Conservation (phyloP, 2,329 filamentous ascomycete species). For the Xylariaceae sp. region DNA sequence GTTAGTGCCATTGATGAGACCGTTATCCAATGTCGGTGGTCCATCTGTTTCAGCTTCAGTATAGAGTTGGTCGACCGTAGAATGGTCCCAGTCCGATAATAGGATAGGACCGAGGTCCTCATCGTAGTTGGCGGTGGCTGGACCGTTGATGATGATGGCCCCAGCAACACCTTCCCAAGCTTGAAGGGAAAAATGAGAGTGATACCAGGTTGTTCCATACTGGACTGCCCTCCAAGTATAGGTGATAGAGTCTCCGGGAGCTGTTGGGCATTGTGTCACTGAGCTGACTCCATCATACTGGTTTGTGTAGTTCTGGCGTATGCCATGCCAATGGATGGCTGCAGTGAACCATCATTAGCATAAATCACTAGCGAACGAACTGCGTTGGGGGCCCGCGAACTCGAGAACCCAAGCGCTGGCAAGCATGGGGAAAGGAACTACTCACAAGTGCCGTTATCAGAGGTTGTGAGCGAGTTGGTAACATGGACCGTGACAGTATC, state of each 20-base stretch:
- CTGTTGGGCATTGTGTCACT: slow-evolving; percentile 46
- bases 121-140: slow-evolving; percentile 55
- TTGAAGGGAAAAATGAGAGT: slow-evolving; percentile 52
- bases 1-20: slow-evolving; percentile 29
- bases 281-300: slow-evolving; percentile 52
- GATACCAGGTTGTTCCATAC: slow-evolving; percentile 56
- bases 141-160: slow-evolving; percentile 58
- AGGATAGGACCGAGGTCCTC: slow-evolving; percentile 57
- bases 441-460: slow-evolving; percentile 51
- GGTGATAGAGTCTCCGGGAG: slow-evolving; percentile 46
- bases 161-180: slow-evolving; percentile 54
- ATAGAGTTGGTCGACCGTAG: slow-evolving; percentile 35
- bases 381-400: no score
- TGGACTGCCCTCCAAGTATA: slow-evolving; percentile 55
- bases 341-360: not conserved
- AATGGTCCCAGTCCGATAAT: slow-evolving; percentile 55
- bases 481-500: slow-evolving; percentile 48
- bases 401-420: not conserved
- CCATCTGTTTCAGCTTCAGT: slow-evolving; percentile 20
- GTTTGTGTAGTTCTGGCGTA: slow-evolving; percentile 52
- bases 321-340: slow-evolving; percentile 58
- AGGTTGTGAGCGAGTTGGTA: slow-evolving; percentile 41
- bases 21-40: slow-evolving; percentile 39
- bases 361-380: not conserved
- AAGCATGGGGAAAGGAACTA: slow-evolving; percentile 1